Evolutionary conservation across 2,329 filamentous ascomycete species (phyloP).

Genomic region (Fusarium acutatum): DNA sequence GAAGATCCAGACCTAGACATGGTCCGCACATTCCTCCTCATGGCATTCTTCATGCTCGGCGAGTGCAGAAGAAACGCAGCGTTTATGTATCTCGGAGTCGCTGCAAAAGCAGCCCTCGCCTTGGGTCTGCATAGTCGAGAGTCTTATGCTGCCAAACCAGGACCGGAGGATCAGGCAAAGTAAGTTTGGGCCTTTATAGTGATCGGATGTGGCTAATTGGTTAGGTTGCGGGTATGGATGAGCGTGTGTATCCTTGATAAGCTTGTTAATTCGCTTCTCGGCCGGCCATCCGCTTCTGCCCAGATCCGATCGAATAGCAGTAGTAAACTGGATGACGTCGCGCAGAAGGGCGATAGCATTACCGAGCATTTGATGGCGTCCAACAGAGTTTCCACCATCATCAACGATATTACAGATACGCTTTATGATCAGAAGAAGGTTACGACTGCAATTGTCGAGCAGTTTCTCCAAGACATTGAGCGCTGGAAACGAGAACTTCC

Average conservation of each 20-base stretch:
- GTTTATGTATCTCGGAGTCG: constrained; percentile 70
- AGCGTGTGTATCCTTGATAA: constrained; percentile 52
- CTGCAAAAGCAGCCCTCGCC: constrained; percentile 64
- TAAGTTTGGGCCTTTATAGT: neutral
- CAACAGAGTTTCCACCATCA: constrained; percentile 53
- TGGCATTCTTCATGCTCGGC: constrained; percentile 77
- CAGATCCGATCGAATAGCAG: constrained; percentile 22
- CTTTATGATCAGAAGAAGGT: constrained; percentile 52
- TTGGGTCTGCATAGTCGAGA: constrained; percentile 59
- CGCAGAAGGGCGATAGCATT: constrained; percentile 26
- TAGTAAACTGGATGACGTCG: constrained; percentile 17
- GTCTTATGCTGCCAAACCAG: constrained; percentile 29
- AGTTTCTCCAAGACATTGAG: constrained; percentile 53
- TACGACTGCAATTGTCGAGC: constrained; percentile 47
- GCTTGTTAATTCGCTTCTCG: constrained; percentile 50
- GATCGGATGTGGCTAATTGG: neutral
- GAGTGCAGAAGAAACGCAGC: constrained; percentile 68
- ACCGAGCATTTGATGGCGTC: constrained; percentile 50
- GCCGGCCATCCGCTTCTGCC: constrained; percentile 48
- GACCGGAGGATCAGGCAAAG: constrained; percentile 28
- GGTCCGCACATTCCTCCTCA: constrained; percentile 53
- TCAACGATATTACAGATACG: constrained; percentile 54
- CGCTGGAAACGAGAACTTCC: constrained; percentile 57
- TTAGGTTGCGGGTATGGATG: constrained; percentile 48
- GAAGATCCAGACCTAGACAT: constrained; percentile 41